These are phyloP conservation scores for Pochonia chlamydosporia DNA, from an alignment of 2,329 filamentous ascomycete genomes.

Conservation along the genomic window DNA sequence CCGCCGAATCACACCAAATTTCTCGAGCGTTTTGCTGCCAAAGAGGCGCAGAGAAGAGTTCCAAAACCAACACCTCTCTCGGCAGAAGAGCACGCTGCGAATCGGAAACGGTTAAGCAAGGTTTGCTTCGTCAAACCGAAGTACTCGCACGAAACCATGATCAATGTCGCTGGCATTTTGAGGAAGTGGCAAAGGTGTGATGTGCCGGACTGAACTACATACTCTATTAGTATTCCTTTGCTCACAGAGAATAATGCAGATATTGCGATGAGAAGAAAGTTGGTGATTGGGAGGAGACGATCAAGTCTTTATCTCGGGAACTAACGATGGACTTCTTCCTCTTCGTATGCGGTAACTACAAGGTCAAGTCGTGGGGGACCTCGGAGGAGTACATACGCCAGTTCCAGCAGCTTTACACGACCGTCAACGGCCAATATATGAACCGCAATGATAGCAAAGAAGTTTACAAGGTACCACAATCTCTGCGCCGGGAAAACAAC, in stretches of 20 bases:
- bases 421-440: slow-evolving; percentile 15
- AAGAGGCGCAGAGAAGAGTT: slow-evolving; percentile 1
- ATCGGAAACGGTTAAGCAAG: neutral
- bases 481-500: neutral
- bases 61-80: neutral
- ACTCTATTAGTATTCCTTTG: neutral
- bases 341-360: too few species aligned
- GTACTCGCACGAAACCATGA: neutral
- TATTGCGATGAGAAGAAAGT: slow-evolving; percentile 1
- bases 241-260: neutral
- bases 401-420: slow-evolving; percentile 21
- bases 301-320: neutral
- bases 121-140: slow-evolving; percentile 1
- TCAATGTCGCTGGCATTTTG: neutral
- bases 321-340: slow-evolving; percentile 21
- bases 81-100: neutral
- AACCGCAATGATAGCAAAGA: slow-evolving; percentile 19
- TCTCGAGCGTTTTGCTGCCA: slow-evolving; percentile 4
- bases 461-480: slow-evolving; percentile 19
- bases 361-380: slow-evolving; percentile 17
- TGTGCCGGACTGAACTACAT: neutral
- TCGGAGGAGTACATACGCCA: slow-evolving; percentile 19
- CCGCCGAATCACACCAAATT: neutral
- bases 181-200: slow-evolving; percentile 1
- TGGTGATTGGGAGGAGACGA: neutral